Base-by-base conservation (phyloP, 2,329 filamentous ascomycete genomes). In the Ophiocordyceps camponoti-saundersi region DNA sequence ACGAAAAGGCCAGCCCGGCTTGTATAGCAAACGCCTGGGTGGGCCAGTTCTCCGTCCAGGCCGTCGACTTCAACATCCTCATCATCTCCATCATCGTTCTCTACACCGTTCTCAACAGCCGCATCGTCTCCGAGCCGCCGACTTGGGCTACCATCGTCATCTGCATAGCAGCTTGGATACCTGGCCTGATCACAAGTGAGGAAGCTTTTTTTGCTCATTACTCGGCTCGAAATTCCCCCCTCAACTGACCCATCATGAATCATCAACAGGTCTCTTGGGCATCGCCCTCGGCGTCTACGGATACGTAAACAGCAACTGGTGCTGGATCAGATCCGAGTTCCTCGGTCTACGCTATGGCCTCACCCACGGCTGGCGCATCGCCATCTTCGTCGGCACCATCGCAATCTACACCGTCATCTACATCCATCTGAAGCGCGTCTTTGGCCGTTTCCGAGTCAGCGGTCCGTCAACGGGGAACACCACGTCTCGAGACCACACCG, bases 1-100 rank as follows among this genome's bases (percentile, higher is more conserved):
- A 53, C 0, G 60, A 43, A 2, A 3, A 8, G 6, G n/a, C 39
- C 18, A 44, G 44, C 13, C 23, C 23, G 3, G 20, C 59, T 3
- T 71, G 68, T 50, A 57, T 57, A 10, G 47, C 63, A 18, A 71
- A 70, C 51, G 68, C 66, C 34, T 68, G 64, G 55, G 50, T 69
- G 36, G 65, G 65, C 22, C 69, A 71, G 47, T 57, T 69, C 43
- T 67, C 64, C 2, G 67, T 69, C 13, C 67, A 70, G 53, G 62
- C 64, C 3, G 59, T 59, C 22, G 63, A 65, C 48, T 65, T 69
- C 49, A 64, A 62, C 29, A 66, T 71, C 46, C 57, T 71, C 15
- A 61, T 66, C 34, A 70, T 71, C 23, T 60, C 66, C 13, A 56
- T 71, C 18, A 58, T 65, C 2, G 68, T 65, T 5, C 57, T 68